Conservation (phyloP, 2,329 filamentous ascomycete genomes). For the Diaporthe sp. region DNA sequence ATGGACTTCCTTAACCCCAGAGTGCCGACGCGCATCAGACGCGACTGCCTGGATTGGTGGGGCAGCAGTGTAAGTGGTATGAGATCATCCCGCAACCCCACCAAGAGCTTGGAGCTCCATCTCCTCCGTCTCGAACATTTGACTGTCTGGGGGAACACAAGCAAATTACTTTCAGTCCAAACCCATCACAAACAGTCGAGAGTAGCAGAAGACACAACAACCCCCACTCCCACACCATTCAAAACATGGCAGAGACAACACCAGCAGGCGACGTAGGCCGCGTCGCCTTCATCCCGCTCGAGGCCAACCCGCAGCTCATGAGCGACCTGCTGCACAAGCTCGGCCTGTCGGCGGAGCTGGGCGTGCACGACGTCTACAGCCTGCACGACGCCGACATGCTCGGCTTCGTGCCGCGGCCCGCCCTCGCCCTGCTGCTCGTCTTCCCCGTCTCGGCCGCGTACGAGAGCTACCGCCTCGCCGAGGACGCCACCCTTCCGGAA, state of each 20-base stretch:
- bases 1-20: neutral
- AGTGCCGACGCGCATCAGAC: slow-evolving; percentile 30
- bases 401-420: slow-evolving; percentile 88
- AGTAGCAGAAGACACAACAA: neutral
- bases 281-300: slow-evolving; percentile 69
- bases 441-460: slow-evolving; percentile 88
- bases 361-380: slow-evolving; percentile 92
- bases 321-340: slow-evolving; percentile 85
- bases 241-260: slow-evolving; percentile 29
- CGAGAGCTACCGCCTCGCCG: slow-evolving; percentile 80
- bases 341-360: slow-evolving; percentile 82
- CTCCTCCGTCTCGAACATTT: neutral
- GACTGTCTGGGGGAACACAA: neutral
- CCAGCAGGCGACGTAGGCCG: slow-evolving; percentile 53
- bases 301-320: slow-evolving; percentile 91
- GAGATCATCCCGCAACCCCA: slow-evolving; percentile 37
- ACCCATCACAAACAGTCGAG: neutral
- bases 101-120: slow-evolving; percentile 13
- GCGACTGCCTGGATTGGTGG: slow-evolving; percentile 37
- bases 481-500: slow-evolving; percentile 75
- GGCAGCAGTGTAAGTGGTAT: slow-evolving; percentile 36
- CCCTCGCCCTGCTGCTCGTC: slow-evolving; percentile 89
- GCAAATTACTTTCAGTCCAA: neutral
- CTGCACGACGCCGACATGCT: slow-evolving; percentile 89
- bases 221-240: neutral